Evolutionary conservation across 495 filamentous ascomycete genomes (phyloP).

Genomic region (Penicillium fimorum): DNA sequence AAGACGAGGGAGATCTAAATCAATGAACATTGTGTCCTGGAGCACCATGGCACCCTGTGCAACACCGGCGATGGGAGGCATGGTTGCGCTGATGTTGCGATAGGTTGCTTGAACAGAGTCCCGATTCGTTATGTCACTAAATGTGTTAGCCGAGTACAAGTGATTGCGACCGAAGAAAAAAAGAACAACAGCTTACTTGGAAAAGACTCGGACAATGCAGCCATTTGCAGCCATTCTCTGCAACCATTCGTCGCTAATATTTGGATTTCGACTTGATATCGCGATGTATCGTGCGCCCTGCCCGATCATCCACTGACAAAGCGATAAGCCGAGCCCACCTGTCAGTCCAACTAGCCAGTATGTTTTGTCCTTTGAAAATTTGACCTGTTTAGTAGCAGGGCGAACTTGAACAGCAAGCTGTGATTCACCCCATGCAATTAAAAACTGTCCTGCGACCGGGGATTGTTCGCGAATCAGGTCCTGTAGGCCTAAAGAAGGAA

Average conservation of each 20-base stretch:
- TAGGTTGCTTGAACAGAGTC: conserved; percentile 41
- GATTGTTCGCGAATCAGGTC: conserved; percentile 11
- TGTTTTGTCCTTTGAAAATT: conserved; percentile 40
- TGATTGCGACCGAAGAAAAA: neutral
- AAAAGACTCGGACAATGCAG: conserved; percentile 20
- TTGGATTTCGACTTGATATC: conserved; percentile 56
- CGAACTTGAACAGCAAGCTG: conserved; percentile 15
- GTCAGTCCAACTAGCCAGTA: conserved; percentile 60
- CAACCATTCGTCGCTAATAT: conserved; percentile 50
- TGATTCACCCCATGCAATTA: conserved; percentile 15
- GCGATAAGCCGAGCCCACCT: conserved; percentile 55
- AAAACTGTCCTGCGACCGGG: conserved; percentile 1
- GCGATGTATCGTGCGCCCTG: conserved; percentile 55
- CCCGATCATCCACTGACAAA: conserved; percentile 55
- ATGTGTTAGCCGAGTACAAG: neutral
- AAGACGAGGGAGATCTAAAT: conserved; percentile 54
- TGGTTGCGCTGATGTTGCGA: conserved; percentile 21
- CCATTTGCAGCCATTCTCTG: conserved; percentile 28
- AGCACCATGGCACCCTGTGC: conserved; percentile 47
- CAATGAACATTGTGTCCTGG: conserved; percentile 54
- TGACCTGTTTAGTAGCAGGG: conserved; percentile 18
- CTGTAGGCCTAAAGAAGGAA: conserved; percentile 3
- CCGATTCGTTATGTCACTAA: conserved; percentile 20
- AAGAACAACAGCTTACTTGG: conserved; percentile 16
- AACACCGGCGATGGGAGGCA: conserved; percentile 54